Base-by-base conservation (phyloP, 2,329 filamentous ascomycete genomes). In the Alternaria sp. region DNA sequence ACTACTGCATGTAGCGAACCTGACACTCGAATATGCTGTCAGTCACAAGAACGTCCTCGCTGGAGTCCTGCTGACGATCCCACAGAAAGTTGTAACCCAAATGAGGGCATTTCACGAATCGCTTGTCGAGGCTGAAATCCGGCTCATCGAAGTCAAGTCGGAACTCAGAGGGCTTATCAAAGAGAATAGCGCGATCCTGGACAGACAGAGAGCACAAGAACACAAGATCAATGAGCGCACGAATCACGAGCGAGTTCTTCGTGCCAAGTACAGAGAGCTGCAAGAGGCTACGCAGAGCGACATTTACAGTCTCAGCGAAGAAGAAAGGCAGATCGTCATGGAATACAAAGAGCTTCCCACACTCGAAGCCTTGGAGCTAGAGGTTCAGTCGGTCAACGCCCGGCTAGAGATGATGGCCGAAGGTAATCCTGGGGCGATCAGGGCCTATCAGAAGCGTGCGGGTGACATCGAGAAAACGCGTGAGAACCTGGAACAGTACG, bases 331-430 rank as follows among this genome's bases (percentile, higher is more conserved):
- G 11, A 63, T 78, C 12, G 53, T 77, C 4, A 21, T 58, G 10
- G 67, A 72, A 23, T 74, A 69, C 56, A 58, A 58, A 15, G 47
- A 73, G 3, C 59, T 73, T 5, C 61, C 69, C 9, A 66, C 66
- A 1, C 54, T 80, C 0, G 89, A 92, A 51, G 86, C 90, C 3
- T 83, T 97, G 7, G 87, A 92, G 26, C 84, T 87, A 10, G 90
- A 96, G 64, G 92, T 97, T 54, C 85, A 89, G 21, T 89, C 90
- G 0, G 90, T 94, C 76, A 85, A 88, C 65, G 89, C 91, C 23
- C 90, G 91, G 64, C 87, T 98, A 3, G 91, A 94, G 63, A 87
- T 96, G 66, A 91, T 96, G 58, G 90, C 94, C 61, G 90, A 89
- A 43, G 91, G 91, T 41, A 93, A 94, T 71, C 90, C 89, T 4